Percentiles rank a stretch among this genome's conserved stretches.
Conservation (phyloP, 2,329 filamentous ascomycete species). For the Hirsutella minnesotensis region DNA sequence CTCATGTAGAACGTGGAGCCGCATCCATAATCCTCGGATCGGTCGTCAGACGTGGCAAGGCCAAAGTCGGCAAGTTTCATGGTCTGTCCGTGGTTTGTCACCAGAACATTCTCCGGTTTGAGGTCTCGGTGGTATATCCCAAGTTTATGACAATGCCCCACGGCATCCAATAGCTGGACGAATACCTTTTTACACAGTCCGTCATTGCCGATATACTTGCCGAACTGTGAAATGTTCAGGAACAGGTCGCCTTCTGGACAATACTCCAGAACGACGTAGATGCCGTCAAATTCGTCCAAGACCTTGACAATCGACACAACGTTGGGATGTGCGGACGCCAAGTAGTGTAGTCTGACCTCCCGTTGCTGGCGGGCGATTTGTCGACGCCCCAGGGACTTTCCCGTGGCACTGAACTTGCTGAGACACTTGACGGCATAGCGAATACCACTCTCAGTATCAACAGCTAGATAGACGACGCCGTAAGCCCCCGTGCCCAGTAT, state of each 20-base stretch:
- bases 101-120: slow-evolving; percentile 96
- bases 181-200: slow-evolving; percentile 76
- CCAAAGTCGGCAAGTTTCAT: slow-evolving; percentile 97
- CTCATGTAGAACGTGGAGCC: slow-evolving; percentile 99
- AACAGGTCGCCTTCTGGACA: slow-evolving; percentile 96
- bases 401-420: slow-evolving; percentile 72
- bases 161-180: slow-evolving; percentile 91
- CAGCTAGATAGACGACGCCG: slow-evolving; percentile 85
- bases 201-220: slow-evolving; percentile 89
- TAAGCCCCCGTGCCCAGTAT: slow-evolving; percentile 92
- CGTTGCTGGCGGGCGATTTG: slow-evolving; percentile 85
- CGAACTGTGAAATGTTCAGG: slow-evolving; percentile 90
- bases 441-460: slow-evolving; percentile 68
- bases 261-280: slow-evolving; percentile 92
- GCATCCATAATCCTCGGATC: slow-evolving; percentile 91
- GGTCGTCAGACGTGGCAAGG: slow-evolving; percentile 71
- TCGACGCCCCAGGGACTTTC: slow-evolving; percentile 62
- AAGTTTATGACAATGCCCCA: slow-evolving; percentile 83
- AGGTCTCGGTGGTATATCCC: slow-evolving; percentile 96
- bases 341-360: slow-evolving; percentile 85
- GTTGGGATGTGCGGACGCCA: slow-evolving; percentile 80
- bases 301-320: slow-evolving; percentile 92
- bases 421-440: slow-evolving; percentile 94
- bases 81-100: slow-evolving; percentile 75
- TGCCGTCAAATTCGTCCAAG: slow-evolving; percentile 82